These are phyloP conservation scores for Margaritispora aquatica DNA, from an alignment of 495 filamentous ascomycete genomes.

Conservation along the genomic window DNA sequence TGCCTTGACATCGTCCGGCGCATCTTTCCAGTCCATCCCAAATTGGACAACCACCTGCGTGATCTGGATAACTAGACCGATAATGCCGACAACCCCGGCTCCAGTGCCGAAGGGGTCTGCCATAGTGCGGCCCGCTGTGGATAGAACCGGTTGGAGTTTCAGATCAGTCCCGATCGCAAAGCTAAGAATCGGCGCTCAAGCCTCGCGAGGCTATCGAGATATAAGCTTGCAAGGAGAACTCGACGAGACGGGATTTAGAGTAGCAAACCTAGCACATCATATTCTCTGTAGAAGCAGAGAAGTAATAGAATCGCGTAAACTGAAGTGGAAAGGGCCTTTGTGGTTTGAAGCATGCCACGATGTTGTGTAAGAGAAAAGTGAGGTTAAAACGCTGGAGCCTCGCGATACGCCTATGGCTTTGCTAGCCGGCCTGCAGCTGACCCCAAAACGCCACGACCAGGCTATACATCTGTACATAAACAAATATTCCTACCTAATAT, in stretches of 20 bases:
- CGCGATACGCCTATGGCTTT: slow-evolving; percentile 3
- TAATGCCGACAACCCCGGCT: slow-evolving; percentile 19
- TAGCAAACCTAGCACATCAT: background rate
- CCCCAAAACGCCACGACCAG: slow-evolving; percentile 4
- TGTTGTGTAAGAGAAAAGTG: slow-evolving; percentile 6
- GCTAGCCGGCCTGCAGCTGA: slow-evolving; percentile 3
- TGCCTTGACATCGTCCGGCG: slow-evolving; percentile 20
- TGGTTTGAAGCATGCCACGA: slow-evolving; percentile 8
- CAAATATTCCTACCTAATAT: background rate
- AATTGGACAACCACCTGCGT: slow-evolving; percentile 18
- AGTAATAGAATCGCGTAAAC: slow-evolving; percentile 4
- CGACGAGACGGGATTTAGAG: background rate
- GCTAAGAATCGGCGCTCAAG: background rate
- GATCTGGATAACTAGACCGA: slow-evolving; percentile 22
- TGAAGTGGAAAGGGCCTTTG: slow-evolving; percentile 2
- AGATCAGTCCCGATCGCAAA: slow-evolving; percentile 10
- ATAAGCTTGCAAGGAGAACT: background rate
- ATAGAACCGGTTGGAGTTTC: slow-evolving; percentile 5
- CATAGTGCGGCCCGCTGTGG: slow-evolving; percentile 3
- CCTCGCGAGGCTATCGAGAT: slow-evolving; percentile 7
- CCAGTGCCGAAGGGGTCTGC: slow-evolving; percentile 19
- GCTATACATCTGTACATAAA: background rate
- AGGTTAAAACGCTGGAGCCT: slow-evolving; percentile 6
- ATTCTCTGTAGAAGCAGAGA: slow-evolving; percentile 8
- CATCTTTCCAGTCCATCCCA: slow-evolving; percentile 25